Conservation (phyloP, 768 basidiomycete genomes). For the Phylloporus scabripes region DNA sequence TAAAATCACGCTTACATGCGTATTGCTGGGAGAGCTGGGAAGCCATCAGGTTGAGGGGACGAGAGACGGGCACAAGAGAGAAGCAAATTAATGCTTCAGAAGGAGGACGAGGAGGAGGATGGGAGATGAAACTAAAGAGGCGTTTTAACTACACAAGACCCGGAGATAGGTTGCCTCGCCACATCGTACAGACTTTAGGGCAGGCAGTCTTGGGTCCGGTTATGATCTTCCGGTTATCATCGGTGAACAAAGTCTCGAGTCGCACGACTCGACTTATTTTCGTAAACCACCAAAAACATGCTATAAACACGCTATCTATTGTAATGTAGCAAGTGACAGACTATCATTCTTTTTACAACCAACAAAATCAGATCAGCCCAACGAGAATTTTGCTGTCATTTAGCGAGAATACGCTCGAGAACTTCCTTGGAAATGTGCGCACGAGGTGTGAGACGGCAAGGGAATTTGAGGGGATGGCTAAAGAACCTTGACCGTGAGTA, state of each 20-base stretch:
- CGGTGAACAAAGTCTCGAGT: no score
- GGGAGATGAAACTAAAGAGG: conserved; percentile 23
- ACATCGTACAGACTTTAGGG: conserved; percentile 15
- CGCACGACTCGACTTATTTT: no score
- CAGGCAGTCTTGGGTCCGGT: conserved; percentile 5
- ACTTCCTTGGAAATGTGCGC: conserved; percentile 1
- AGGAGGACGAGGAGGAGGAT: conserved; percentile 11
- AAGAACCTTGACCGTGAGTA: no score
- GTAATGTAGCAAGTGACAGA: not conserved
- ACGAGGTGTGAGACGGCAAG: conserved; percentile 8
- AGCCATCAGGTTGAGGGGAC: conserved; percentile 49
- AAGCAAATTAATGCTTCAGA: conserved; percentile 87
- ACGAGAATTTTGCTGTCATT: not conserved
- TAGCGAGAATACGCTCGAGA: not conserved
- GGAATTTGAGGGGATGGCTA: conserved; percentile 4
- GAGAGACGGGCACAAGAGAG: conserved; percentile 35
- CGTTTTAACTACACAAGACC: conserved; percentile 1
- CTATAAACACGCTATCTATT: not conserved
- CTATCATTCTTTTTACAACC: not conserved
- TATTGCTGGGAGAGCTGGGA: conserved; percentile 77
- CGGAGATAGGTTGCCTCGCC: not conserved
- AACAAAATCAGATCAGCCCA: not conserved
- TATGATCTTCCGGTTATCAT: not conserved
- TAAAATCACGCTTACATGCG: conserved; percentile 55
- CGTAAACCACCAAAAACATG: no score